Base-by-base conservation (phyloP, 768 basidiomycete species). In the Cyclocybe aegerita region DNA sequence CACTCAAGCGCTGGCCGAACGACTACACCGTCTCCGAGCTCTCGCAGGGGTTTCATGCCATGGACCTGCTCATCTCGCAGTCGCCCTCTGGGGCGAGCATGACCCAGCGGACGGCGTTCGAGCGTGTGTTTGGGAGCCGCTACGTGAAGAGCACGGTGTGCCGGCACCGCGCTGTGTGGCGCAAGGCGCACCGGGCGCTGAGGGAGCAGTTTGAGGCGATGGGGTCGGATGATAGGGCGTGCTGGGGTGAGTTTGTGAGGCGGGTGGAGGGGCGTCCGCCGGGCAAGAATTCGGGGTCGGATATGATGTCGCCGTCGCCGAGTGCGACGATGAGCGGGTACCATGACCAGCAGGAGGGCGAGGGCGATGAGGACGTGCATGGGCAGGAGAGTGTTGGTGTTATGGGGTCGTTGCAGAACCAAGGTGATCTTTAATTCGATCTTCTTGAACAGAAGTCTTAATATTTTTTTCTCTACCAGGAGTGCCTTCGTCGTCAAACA, bases 141-240 rank as follows among this genome's bases (percentile, higher is more conserved):
- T 88, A 88, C 60, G 84, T 88, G 32, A 88, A 88, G 66, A 83
- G 81, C 59, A 88, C 86, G 0, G 82, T 88, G 11, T 86, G 85
- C 62, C 77, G 85, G 9, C 85, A 86, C 57, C 76, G 84, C n/a
- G 81, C 80, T 0, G 78, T 85, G 38, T 87, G 86, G 78, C 72
- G 79, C 49, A 77, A 79, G 53, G 83, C 86, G 2, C 75, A 74
- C 30, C 64, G 66, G 39, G 63, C 60, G 6, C 56, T 85, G 46
- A 69, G 78, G 17, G 72, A 71, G 42, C 65, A 77, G 61, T 87
- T 80, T 54, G 80, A 82, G 64, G 65, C 68, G 17, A 79, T 79
- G 82, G 83, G 61, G 46, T 64, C 51, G 34, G 77, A 78, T 54
- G 83, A 85, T 60, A 66, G 78, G 1, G 85, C 82, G 7, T 77